Conservation (phyloP, 179 eudicot species). For the Amaranthus tricolor region DNA sequence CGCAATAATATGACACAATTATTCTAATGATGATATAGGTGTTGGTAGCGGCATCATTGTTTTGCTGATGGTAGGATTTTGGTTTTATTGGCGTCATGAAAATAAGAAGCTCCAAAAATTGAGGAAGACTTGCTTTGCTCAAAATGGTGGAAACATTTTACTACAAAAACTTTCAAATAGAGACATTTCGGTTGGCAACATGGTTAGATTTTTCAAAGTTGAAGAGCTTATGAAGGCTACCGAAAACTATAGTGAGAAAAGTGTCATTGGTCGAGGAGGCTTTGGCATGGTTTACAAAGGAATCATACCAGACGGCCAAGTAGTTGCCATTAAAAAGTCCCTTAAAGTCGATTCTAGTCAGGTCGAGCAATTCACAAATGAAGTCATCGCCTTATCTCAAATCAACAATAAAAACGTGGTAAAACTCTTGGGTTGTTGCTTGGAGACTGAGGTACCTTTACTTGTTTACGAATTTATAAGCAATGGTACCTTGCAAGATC, state of each 20-base stretch:
- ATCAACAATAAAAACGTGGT: background rate
- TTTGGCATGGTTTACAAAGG: constrained; percentile 9
- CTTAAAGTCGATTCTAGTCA: background rate
- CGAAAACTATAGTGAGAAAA: background rate
- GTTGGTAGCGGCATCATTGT: background rate
- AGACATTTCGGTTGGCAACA: background rate
- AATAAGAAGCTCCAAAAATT: background rate
- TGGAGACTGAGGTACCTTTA: background rate
- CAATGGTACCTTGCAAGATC: constrained; percentile 12
- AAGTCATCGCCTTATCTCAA: background rate
- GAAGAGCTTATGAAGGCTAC: background rate
- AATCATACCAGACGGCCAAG: background rate
- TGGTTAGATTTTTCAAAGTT: background rate
- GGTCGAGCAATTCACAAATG: background rate
- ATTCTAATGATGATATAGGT: background rate
- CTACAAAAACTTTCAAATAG: background rate
- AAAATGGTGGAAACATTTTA: background rate
- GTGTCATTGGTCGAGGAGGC: constrained; percentile 6
- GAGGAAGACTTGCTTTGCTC: background rate
- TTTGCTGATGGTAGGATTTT: background rate
- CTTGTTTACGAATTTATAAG: background rate
- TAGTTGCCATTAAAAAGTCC: background rate
- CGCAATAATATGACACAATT: no score
- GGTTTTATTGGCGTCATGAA: background rate
- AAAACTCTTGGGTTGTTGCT: background rate